phyloP scores from a whole-genome alignment of 805 yeast species.

The Starmerella bombicola region DNA sequence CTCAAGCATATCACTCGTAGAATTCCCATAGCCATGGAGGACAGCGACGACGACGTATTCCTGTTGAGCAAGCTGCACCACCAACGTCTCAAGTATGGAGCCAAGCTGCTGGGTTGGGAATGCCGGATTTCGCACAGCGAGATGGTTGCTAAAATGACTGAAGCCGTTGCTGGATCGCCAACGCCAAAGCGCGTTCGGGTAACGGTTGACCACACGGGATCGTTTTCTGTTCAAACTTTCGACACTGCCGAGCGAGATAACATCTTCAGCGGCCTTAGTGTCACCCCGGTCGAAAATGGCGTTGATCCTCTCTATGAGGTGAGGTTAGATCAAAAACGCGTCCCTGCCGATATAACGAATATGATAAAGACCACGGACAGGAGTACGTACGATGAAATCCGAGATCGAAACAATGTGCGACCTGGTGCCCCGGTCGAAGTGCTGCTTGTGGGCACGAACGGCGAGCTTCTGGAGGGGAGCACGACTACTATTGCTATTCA shows the following conservation, averaged over 20 bases:
- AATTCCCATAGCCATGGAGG: conserved; percentile 23
- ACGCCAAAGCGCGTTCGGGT: conserved; percentile 40
- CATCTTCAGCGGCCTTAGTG: conserved; percentile 24
- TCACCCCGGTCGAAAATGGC: conserved; percentile 17
- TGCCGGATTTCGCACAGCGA: conserved; percentile 29
- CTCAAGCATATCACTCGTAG: conserved; percentile 28
- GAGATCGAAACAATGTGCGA: conserved; percentile 33
- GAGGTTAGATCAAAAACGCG: conserved; percentile 38
- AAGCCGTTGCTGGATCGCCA: conserved; percentile 10
- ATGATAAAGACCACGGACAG: conserved; percentile 79
- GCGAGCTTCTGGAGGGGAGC: conserved; percentile 65
- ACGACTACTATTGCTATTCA: conserved; percentile 66
- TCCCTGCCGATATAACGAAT: conserved; percentile 38
- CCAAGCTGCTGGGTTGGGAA: conserved; percentile 43
- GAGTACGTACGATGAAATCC: conserved; percentile 46
- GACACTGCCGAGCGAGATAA: conserved; percentile 25
- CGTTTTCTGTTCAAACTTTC: conserved; percentile 31
- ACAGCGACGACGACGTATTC: conserved; percentile 33
- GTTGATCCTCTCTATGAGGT: conserved; percentile 41
- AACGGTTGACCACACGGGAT: conserved; percentile 31
- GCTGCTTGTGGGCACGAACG: conserved; percentile 48
- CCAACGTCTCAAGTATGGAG: conserved; percentile 43
- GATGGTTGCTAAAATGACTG: conserved; percentile 33
- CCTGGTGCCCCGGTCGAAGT: conserved; percentile 42
- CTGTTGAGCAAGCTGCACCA: conserved; percentile 55